phyloP scores from a whole-genome alignment of 2,329 filamentous ascomycete genomes.

The Penicillium fuscoglaucum region DNA sequence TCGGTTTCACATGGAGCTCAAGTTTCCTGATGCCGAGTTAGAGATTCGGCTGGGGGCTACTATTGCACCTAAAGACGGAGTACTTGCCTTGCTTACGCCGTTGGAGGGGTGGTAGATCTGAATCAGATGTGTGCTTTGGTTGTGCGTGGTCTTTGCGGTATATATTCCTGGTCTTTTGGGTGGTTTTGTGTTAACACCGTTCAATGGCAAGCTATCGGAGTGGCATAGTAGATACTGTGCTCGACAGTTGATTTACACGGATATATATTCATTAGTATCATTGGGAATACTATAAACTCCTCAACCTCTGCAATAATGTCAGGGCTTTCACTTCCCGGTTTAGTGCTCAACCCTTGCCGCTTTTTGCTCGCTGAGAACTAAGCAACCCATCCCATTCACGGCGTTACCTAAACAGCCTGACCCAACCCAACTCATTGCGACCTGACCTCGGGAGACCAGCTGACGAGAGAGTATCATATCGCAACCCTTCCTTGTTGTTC shows the following conservation, averaged over 20 bases:
- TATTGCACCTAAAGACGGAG: conserved; percentile 67
- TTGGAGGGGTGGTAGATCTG: conserved; percentile 32
- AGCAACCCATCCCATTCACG: too few species aligned
- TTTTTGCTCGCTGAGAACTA: too few species aligned
- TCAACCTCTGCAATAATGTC: background rate
- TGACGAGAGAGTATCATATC: background rate
- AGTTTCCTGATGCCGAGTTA: conserved; percentile 62
- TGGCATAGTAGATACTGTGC: background rate
- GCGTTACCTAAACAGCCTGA: too few species aligned
- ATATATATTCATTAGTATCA: background rate
- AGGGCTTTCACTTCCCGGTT: too few species aligned
- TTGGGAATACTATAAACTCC: background rate
- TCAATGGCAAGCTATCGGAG: background rate
- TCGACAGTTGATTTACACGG: background rate
- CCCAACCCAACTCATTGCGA: too few species aligned
- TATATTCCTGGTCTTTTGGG: background rate
- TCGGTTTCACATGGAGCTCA: conserved; percentile 66
- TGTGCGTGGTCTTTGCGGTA: background rate
- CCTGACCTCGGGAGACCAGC: too few species aligned
- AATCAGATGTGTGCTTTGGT: background rate
- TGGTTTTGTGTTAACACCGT: background rate
- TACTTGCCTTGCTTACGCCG: conserved; percentile 65
- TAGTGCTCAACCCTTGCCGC: too few species aligned
- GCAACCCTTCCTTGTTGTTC: background rate
- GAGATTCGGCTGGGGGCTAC: conserved; percentile 71